Base-by-base conservation (phyloP, 164 flowering plant genomes). In the Vitis labrusca region DNA sequence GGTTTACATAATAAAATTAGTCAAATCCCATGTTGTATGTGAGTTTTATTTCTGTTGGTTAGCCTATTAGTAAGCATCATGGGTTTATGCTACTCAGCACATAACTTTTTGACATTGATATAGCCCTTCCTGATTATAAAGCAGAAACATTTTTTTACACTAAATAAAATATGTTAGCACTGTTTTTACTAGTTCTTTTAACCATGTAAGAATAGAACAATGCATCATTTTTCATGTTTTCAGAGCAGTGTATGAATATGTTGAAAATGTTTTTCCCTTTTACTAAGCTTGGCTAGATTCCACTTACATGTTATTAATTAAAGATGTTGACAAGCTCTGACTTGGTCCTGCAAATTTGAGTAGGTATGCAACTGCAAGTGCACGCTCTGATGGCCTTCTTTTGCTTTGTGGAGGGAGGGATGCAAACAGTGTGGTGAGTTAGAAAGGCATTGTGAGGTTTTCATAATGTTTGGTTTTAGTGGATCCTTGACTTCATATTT, bases 351-450 rank as follows among this genome's bases (percentile, higher is more conserved):
- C 65, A 47, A 11, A 10, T 66, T 73, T 79, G 77, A 61, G 58
- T 70, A 92, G 99, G 99, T 95, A 93, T 87, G 99, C 99, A 17
- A 95, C 99, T 73, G 98, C 99, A 77, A 95, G 99, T 86, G 99
- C 97, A 65, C 94, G 98, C 13, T 90, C 98, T 73, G 99, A 95
- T 86, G 99, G 99, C 52, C 98, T 95, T 82, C 97, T 95, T 78
- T 83, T 95, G 74, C 97, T 93, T 64, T 95, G 99, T 82, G 99
- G 99, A 71, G 99, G 99, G 71, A 89, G 99, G 77, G 99, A 96
- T 83, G 97, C 97, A 64, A 93, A 76, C 71, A 89, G 98, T 81
- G 98, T 91, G 91, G 99, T 96, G 66, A 85, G 94, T 73, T 67
- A 27, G 63, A 66, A 47, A 2, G 13, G 13, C 52, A 13, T 15